Base-by-base conservation (phyloP, 306 rosid species). In the Vigna nakashimae region DNA sequence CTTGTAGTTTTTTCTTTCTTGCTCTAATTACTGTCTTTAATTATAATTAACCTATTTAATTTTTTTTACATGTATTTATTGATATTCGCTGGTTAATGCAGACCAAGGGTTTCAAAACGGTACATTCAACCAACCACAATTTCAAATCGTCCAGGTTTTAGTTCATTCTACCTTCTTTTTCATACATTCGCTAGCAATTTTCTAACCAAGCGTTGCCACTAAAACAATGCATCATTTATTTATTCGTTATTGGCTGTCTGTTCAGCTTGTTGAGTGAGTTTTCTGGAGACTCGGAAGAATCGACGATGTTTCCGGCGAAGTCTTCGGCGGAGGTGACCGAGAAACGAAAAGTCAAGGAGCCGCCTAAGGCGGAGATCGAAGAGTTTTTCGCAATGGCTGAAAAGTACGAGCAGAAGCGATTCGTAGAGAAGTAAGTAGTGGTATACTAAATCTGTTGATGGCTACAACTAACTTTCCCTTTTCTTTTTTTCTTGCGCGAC, bases 311-410 rank as follows among this genome's bases (percentile, higher is more conserved):
- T 11, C 66, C 69, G 26, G 76, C 74, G 67, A 82, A 71, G 64
- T 17, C 83, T n/a, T 51, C 81, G 34, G 56, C 79, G 66, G 73
- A 45, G 46, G 62, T 10, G 59, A 56, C 26, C 30, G 52, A 76
- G 69, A 56, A n/a, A 1, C 66, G 79, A 77, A 58, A 68, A 70
- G 45, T 16, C 11, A 83, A 81, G 78, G 36, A 69, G n/a, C 84
- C 91, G 14, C 87, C 96, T 24, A 45, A 71, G 48, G 89, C 59
- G 18, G 98, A 95, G 88, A 82, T 91, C 63, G 98, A 92, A 51
- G 98, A 86, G 76, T 92, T 95, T 83, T 91, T 95, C 62, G 84
- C 89, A 52, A 74, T n/a, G 52, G 92, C 93, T 6, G 98, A 95
- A 86, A 88, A 86, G 82, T 53, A 85, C 84, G 92, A 90, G 82